phyloP scores from a whole-genome alignment of 768 basidiomycete genomes.

The Boletus pseudopeckii region DNA sequence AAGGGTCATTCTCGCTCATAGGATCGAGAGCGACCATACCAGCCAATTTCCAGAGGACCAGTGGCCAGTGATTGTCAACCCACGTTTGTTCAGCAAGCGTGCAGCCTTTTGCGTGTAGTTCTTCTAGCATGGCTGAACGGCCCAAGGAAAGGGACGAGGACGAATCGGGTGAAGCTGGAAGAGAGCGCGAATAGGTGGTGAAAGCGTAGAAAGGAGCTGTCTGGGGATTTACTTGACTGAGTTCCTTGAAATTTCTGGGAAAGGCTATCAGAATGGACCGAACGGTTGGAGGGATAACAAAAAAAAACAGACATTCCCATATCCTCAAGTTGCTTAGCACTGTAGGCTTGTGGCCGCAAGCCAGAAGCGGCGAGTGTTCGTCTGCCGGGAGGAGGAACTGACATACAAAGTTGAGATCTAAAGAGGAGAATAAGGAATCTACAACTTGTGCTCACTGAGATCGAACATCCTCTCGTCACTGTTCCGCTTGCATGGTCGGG shows the following conservation, averaged over 20 bases:
- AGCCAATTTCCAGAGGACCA: conserved; percentile 94
- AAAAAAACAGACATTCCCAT: conserved; percentile 49
- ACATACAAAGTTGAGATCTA: background rate
- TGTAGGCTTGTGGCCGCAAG: conserved; percentile 48
- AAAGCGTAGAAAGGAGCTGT: conserved; percentile 62
- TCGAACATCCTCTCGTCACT: conserved; percentile 32
- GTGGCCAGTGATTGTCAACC: conserved; percentile 89
- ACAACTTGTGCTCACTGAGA: conserved; percentile 36
- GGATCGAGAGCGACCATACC: conserved; percentile 79
- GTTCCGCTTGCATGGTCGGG: conserved; percentile 7
- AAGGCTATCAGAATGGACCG: conserved; percentile 2
- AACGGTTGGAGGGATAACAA: background rate
- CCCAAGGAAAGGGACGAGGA: conserved; percentile 37
- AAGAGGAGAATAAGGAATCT: background rate
- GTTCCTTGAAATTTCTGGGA: conserved; percentile 47
- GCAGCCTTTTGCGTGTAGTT: conserved; percentile 59
- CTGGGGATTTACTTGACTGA: conserved; percentile 52
- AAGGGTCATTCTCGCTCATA: conserved; percentile 43
- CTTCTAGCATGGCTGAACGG: conserved; percentile 51
- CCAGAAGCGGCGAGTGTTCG: conserved; percentile 47
- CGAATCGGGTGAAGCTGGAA: conserved; percentile 15
- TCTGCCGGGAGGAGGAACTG: conserved; percentile 38
- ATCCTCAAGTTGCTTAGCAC: conserved; percentile 40
- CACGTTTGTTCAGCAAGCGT: conserved; percentile 67
- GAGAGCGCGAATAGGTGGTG: conserved; percentile 37